Evolutionary conservation across 257 asterid species (phyloP).

Genomic region (Euphrasia confusa): DNA sequence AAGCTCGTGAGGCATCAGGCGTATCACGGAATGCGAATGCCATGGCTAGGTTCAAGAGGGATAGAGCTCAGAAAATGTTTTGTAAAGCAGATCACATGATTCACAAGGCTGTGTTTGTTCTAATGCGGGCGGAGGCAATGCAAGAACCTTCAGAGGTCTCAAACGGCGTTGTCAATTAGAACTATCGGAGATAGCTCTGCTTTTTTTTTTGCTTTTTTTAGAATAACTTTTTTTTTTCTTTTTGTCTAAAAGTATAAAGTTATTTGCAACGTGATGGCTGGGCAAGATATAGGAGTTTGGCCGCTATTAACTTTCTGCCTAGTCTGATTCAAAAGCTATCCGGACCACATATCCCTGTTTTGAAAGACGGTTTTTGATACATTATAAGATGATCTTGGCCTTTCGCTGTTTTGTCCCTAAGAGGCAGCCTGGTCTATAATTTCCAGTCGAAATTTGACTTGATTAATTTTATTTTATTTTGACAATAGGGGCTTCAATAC

Average conservation of each 20-base stretch:
- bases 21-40: constrained; percentile 56
- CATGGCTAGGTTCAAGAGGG: constrained; percentile 80
- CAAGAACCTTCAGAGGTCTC: constrained; percentile 43
- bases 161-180: constrained; percentile 31
- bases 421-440: constrained; percentile 28
- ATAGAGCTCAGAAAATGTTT: constrained; percentile 64
- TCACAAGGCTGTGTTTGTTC: constrained; percentile 74
- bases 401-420: constrained; percentile 21
- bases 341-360: constrained; percentile 22
- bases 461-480: background rate
- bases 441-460: constrained; percentile 32
- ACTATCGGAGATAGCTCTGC: constrained; percentile 11
- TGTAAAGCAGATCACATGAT: constrained; percentile 67
- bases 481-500: constrained; percentile 89
- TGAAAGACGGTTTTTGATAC: constrained; percentile 35
- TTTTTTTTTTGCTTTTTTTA: background rate
- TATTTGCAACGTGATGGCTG: constrained; percentile 32
- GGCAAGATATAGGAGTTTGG: constrained; percentile 29
- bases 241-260: constrained; percentile 28
- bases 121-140: constrained; percentile 79
- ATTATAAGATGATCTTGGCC: constrained; percentile 28
- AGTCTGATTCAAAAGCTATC: constrained; percentile 27
- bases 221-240: constrained; percentile 16
- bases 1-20: constrained; percentile 59
- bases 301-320: constrained; percentile 32